Evolutionary conservation across 1,139 yeast genomes (phyloP).

Genomic region (Suhomyces anneliseae): DNA sequence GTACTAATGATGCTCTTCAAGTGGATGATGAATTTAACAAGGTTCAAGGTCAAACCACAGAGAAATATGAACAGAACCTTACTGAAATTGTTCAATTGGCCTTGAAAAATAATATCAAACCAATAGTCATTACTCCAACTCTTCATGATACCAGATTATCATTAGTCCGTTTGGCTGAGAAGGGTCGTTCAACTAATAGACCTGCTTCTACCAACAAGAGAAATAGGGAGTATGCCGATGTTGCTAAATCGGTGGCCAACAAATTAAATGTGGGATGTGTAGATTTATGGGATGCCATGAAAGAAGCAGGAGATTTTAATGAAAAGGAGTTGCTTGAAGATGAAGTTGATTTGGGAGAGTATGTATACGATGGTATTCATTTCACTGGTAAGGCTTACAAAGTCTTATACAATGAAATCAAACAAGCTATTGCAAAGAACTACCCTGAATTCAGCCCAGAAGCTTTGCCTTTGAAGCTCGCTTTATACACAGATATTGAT

Average conservation of each 20-base stretch:
- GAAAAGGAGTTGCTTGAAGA: conserved; percentile 14
- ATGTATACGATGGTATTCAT: conserved; percentile 64
- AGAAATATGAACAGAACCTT: conserved; percentile 49
- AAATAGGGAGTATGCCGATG: conserved; percentile 51
- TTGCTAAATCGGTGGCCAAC: conserved; percentile 46
- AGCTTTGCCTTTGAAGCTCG: conserved; percentile 31
- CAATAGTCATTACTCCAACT: conserved; percentile 65
- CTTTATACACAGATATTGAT: conserved; percentile 22
- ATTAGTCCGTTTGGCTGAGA: neutral
- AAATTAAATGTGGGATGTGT: conserved; percentile 50
- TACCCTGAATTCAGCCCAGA: conserved; percentile 53
- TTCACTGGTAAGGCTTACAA: conserved; percentile 61
- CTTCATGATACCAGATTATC: conserved; percentile 43
- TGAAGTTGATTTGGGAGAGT: conserved; percentile 17
- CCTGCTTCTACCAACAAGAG: conserved; percentile 24
- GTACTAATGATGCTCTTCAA: conserved; percentile 68
- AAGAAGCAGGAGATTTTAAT: conserved; percentile 20
- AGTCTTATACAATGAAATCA: conserved; percentile 46
- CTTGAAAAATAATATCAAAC: conserved; percentile 40
- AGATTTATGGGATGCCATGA: conserved; percentile 51
- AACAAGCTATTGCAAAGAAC: conserved; percentile 32
- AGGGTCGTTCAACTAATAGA: conserved; percentile 9
- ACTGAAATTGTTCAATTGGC: conserved; percentile 39
- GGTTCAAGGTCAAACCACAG: conserved; percentile 56
- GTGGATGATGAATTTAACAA: conserved; percentile 21